phyloP scores from a whole-genome alignment of 2,329 filamentous ascomycete genomes.

The Trichophyton schoenleinii region DNA sequence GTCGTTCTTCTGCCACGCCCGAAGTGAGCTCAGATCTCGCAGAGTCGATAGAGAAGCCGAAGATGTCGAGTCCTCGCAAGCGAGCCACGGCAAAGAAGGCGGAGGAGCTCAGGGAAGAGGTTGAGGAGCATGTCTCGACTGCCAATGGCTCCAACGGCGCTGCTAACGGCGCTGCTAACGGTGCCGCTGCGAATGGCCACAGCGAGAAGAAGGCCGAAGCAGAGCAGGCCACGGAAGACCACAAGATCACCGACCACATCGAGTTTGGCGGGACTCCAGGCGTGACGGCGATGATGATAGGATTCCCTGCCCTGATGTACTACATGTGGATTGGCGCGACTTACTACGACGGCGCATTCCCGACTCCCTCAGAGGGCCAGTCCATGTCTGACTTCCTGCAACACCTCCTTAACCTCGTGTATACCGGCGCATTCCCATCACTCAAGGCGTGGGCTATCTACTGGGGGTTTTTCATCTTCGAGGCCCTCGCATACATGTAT shows the following conservation, averaged over 20 bases:
- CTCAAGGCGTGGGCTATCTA: conserved; percentile 81
- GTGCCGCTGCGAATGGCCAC: neutral
- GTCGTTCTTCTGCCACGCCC: conserved; percentile 25
- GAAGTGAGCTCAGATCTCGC: conserved; percentile 17
- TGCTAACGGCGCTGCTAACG: conserved; percentile 18
- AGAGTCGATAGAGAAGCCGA: conserved; percentile 10
- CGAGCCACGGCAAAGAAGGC: conserved; percentile 10
- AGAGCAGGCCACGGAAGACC: conserved; percentile 7
- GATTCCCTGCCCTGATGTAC: conserved; percentile 92
- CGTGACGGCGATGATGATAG: conserved; percentile 71
- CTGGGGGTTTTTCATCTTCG: conserved; percentile 82
- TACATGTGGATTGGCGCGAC: conserved; percentile 98
- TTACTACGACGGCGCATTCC: conserved; percentile 79
- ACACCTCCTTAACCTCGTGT: conserved; percentile 60
- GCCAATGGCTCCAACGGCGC: neutral
- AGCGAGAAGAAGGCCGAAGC: neutral
- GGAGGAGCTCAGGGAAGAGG: neutral
- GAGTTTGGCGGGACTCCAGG: conserved; percentile 88
- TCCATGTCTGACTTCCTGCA: conserved; percentile 56
- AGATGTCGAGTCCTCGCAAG: conserved; percentile 11
- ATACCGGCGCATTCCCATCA: conserved; percentile 73
- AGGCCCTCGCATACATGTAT: conserved; percentile 68
- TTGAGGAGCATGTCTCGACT: conserved; percentile 11
- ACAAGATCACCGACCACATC: conserved; percentile 40
- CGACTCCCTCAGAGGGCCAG: conserved; percentile 53